These are phyloP conservation scores for Blastobotrys capitulatus DNA, from an alignment of 1,139 yeast genomes.

Conservation along the genomic window DNA sequence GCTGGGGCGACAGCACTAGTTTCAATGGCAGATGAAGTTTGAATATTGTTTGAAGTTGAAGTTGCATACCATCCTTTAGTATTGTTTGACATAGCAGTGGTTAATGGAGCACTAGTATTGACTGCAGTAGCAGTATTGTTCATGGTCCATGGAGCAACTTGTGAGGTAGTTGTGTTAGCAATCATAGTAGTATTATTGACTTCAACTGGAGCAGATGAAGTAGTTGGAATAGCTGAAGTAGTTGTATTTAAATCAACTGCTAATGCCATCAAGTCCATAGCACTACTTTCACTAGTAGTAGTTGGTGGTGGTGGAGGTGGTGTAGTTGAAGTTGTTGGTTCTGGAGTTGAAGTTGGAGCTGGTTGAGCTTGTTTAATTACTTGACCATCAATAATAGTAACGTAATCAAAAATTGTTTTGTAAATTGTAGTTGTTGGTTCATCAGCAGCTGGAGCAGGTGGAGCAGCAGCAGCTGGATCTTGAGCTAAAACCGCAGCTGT, in stretches of 20 bases:
- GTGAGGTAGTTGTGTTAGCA: neutral
- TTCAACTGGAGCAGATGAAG: neutral
- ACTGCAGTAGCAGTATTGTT: constrained; percentile 2
- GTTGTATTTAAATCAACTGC: neutral
- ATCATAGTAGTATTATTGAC: constrained; percentile 5
- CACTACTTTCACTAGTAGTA: neutral
- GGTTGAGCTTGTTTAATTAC: constrained; percentile 4
- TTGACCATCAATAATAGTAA: constrained; percentile 15
- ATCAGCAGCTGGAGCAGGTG: constrained; percentile 6
- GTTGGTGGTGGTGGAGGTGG: constrained; percentile 3
- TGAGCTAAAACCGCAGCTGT: constrained; percentile 1
- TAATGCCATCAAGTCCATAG: constrained; percentile 3
- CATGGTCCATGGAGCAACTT: constrained; percentile 2
- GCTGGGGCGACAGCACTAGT: neutral
- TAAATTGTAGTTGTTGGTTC: constrained; percentile 21
- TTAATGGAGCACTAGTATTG: constrained; percentile 7
- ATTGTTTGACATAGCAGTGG: constrained; percentile 5
- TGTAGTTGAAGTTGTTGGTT: constrained; percentile 2
- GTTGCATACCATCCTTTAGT: constrained; percentile 1
- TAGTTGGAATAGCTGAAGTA: neutral
- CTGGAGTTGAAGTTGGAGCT: constrained; percentile 6
- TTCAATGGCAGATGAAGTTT: constrained; percentile 21
- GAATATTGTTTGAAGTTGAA: constrained; percentile 22
- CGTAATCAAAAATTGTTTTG: constrained; percentile 24
- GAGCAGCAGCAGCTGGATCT: constrained; percentile 1